Percentiles rank a stretch among this genome's conserved stretches.
Evolutionary conservation across 2,329 filamentous ascomycete genomes (phyloP).

Genomic region (Chaetomiaceae sp.): DNA sequence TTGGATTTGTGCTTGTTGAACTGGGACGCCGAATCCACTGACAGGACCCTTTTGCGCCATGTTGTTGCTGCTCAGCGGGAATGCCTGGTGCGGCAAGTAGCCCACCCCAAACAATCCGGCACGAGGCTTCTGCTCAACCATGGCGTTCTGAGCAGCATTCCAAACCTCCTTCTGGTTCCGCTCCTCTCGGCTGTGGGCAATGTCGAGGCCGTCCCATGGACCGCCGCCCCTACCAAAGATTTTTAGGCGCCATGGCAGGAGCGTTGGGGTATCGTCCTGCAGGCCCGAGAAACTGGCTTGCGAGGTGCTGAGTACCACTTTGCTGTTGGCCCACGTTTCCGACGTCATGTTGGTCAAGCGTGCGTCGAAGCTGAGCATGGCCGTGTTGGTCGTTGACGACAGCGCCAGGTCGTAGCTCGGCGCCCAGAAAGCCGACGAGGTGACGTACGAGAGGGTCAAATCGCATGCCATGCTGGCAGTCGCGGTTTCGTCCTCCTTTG

Average conservation of each 20-base stretch:
- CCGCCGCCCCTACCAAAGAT: constrained; percentile 34
- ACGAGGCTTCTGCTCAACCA: constrained; percentile 30
- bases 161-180: constrained; percentile 31
- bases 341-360: constrained; percentile 58
- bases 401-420: constrained; percentile 60
- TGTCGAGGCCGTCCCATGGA: constrained; percentile 22
- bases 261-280: constrained; percentile 49
- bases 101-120: constrained; percentile 34
- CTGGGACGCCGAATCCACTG: too few species aligned
- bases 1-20: too few species aligned
- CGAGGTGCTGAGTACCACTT: constrained; percentile 58
- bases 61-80: too few species aligned
- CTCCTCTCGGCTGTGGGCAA: constrained; percentile 40
- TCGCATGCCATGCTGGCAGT: constrained; percentile 35
- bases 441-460: constrained; percentile 56
- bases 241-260: constrained; percentile 55
- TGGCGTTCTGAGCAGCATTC: constrained; percentile 27
- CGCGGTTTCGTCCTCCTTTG: constrained; percentile 34
- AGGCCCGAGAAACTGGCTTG: constrained; percentile 55
- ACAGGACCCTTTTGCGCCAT: too few species aligned
- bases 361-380: constrained; percentile 56
- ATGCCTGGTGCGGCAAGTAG: background rate
- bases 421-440: constrained; percentile 53
- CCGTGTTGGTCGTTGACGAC: constrained; percentile 51
- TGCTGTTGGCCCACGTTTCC: constrained; percentile 59